A percentile compares a stretch with the other conserved stretches of the same genome.
Conservation (phyloP, 768 basidiomycete species). For the Boletus pseudopeckii region DNA sequence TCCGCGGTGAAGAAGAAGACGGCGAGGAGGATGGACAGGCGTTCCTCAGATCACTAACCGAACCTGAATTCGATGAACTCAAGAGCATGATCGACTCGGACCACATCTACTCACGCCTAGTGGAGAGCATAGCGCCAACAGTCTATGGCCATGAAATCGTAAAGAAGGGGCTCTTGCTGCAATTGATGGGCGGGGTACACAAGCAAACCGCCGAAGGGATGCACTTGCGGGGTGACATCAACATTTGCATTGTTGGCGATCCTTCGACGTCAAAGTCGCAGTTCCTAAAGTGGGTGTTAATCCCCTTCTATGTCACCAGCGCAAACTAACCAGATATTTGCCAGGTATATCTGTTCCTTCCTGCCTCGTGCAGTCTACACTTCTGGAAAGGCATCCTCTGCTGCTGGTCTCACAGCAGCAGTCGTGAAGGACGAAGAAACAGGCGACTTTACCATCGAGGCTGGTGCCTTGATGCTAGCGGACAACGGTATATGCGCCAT, state of each 20-base stretch:
- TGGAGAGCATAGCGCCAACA: constrained; percentile 94
- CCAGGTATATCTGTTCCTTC: constrained; percentile 96
- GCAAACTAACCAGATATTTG: background rate
- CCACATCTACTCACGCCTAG: constrained; percentile 91
- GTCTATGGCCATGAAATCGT: constrained; percentile 99
- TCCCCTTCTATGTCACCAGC: background rate
- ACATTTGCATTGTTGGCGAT: constrained; percentile 97
- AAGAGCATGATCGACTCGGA: constrained; percentile 92
- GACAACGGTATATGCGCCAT: constrained; percentile 99
- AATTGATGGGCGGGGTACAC: constrained; percentile 98
- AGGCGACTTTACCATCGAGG: constrained; percentile 99
- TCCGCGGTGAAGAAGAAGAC: constrained; percentile 84
- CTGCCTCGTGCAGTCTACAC: constrained; percentile 97
- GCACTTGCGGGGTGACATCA: constrained; percentile 97
- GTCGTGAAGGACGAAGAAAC: constrained; percentile 99
- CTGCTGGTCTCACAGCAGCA: constrained; percentile 97
- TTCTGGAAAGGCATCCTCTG: constrained; percentile 98
- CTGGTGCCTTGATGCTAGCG: constrained; percentile 97
- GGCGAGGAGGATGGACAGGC: constrained; percentile 76
- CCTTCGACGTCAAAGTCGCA: constrained; percentile 98
- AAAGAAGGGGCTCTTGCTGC: constrained; percentile 93
- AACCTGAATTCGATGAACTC: constrained; percentile 93
- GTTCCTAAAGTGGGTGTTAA: constrained; percentile 80
- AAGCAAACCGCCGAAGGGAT: constrained; percentile 96
- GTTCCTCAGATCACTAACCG: constrained; percentile 85